Conservation (phyloP, 768 basidiomycete species). For the Clitopilus passeckerianus region DNA sequence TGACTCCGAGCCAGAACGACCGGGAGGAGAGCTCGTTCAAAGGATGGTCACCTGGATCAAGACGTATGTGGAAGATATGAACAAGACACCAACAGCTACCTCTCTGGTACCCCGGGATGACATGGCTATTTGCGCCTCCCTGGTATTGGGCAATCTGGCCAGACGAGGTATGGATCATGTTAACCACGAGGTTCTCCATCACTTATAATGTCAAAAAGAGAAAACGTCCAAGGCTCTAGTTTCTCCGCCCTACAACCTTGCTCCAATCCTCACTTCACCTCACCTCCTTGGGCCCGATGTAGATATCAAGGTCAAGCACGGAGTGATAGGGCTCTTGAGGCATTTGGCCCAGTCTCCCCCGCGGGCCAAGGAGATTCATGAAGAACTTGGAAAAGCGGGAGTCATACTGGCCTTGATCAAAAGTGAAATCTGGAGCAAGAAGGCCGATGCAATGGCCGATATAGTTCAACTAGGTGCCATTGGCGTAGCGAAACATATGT, state of each 20-base stretch:
- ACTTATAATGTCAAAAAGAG: slow-evolving; percentile 31
- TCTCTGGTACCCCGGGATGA: slow-evolving; percentile 49
- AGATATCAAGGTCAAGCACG: slow-evolving; percentile 86
- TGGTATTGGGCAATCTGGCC: slow-evolving; percentile 78
- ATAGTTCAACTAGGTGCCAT: slow-evolving; percentile 86
- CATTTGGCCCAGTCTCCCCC: slow-evolving; percentile 72
- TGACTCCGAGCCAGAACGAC: slow-evolving; percentile 44
- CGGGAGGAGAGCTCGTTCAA: slow-evolving; percentile 69
- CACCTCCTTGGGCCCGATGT: slow-evolving; percentile 47
- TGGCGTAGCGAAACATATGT: slow-evolving; percentile 86
- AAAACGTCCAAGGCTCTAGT: slow-evolving; percentile 56
- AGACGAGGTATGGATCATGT: slow-evolving; percentile 52
- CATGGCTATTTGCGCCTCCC: slow-evolving; percentile 75
- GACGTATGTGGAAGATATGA: slow-evolving; percentile 39
- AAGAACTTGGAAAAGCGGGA: slow-evolving; percentile 52
- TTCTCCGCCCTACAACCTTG: slow-evolving; percentile 61
- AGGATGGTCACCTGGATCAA: slow-evolving; percentile 77
- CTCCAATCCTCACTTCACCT: slow-evolving; percentile 51
- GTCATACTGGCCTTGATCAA: slow-evolving; percentile 57
- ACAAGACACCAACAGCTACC: slow-evolving; percentile 20
- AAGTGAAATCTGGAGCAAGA: slow-evolving; percentile 67
- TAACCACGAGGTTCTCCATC: background rate
- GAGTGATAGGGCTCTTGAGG: slow-evolving; percentile 80
- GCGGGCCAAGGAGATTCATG: slow-evolving; percentile 55
- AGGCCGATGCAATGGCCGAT: slow-evolving; percentile 75